These are phyloP conservation scores for Trypanosoma theileri DNA, from an alignment of 208 protist species.

Conservation along the genomic window DNA sequence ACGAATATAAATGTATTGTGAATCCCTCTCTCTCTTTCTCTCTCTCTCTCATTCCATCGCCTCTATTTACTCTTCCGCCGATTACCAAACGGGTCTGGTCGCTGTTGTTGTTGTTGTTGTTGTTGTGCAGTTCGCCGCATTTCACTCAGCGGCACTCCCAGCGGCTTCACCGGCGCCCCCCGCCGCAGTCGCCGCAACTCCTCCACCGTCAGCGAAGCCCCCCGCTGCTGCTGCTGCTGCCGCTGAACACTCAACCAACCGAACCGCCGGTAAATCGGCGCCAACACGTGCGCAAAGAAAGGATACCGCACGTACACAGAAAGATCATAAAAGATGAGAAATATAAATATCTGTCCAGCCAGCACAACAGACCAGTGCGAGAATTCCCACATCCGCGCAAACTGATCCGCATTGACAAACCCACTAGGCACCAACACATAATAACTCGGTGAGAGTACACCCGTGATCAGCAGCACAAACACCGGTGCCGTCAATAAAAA, in stretches of 20 bases:
- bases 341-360: slow-evolving; percentile 58
- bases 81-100: slow-evolving; percentile 31
- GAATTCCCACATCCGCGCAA: slow-evolving; percentile 71
- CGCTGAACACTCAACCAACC: slow-evolving; percentile 6
- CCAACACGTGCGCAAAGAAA: slow-evolving; percentile 63
- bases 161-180: slow-evolving; percentile 30
- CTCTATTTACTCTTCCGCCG: background rate
- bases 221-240: slow-evolving; percentile 29
- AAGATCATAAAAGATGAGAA: slow-evolving; percentile 72
- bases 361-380: slow-evolving; percentile 57
- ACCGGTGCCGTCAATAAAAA: slow-evolving; percentile 48
- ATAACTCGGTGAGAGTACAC: slow-evolving; percentile 69
- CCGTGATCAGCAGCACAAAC: slow-evolving; percentile 47
- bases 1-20: no score
- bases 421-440: slow-evolving; percentile 65
- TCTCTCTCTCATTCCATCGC: no score
- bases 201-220: slow-evolving; percentile 40
- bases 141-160: slow-evolving; percentile 53
- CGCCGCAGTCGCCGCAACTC: slow-evolving; percentile 40
- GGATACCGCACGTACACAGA: slow-evolving; percentile 80
- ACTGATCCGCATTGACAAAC: slow-evolving; percentile 60
- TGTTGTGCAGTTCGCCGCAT: slow-evolving; percentile 29
- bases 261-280: slow-evolving; percentile 58
- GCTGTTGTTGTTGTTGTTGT: background rate
- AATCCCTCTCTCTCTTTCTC: no score